Evolutionary conservation across 352 stramenopile genomes (phyloP), one percentile per base, ranked within the genome.

Genomic region (Globisporangium mamillatum): DNA sequence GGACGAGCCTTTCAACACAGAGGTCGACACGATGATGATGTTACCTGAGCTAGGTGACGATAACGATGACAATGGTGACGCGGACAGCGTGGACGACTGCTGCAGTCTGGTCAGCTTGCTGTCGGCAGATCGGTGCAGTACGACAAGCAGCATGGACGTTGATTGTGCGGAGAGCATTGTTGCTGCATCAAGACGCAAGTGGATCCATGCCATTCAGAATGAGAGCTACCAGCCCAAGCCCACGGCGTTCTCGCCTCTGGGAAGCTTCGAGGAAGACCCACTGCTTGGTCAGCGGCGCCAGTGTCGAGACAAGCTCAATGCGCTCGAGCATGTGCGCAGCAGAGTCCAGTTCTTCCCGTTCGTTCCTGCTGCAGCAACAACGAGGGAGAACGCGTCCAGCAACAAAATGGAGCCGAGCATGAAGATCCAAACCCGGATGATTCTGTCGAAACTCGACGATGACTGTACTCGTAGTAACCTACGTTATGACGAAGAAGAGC

Each of bases 191-290:
- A 36, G 44, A 22, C 66, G 41, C 38, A 58, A 66, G 22, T 88
- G 77, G 77, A 80, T 78, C 64, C 68, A 69, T 32, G 69, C 76
- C 41, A 81, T 90, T 27, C 76, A 86, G 63, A 88, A 90, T 54
- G 69, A 80, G 71, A 78, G 73, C 54, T 92, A 82, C 67, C 67
- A 81, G 69, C 73, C 84, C 53, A 88, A 87, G 36, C 86, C 86
- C 16, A 90, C 86, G 18, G 80, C 86, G 48, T 93, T 91, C 63
- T 85, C 78, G 44, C 86, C 86, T 14, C 76, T 81, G 22, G 65
- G 74, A 0, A 68, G 69, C 20, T 61, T 77, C 6, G 79, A 83
- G 9, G 80, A 90, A 25, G 82, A 94, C 66, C 86, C 86, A 59
- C 75, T 94, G 20, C 68, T 78, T 50, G 73, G 84, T 44, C 78